Conservation (phyloP, 2,329 filamentous ascomycete genomes). For the Aspergillus sojae region DNA sequence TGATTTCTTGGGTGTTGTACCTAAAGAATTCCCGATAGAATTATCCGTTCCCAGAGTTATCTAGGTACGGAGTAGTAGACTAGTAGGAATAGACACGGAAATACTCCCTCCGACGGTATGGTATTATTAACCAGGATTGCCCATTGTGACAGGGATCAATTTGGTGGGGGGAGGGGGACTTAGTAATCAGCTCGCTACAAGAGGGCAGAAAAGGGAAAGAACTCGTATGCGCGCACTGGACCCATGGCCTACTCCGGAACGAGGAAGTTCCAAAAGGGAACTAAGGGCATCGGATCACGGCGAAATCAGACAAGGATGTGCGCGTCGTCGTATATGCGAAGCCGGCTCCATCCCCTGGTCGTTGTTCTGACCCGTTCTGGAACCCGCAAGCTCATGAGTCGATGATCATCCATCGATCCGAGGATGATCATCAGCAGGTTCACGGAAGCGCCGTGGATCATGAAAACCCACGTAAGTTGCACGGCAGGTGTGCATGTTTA, state of each 20-base stretch:
- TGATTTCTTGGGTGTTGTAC: neutral
- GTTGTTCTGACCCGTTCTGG: slow-evolving; percentile 10
- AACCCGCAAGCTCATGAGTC: slow-evolving; percentile 10
- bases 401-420: slow-evolving; percentile 17
- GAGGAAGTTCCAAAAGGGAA: neutral
- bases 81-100: too few relatives aligned
- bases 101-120: neutral
- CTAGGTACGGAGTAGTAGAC: too few relatives aligned
- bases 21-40: neutral
- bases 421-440: slow-evolving; percentile 18
- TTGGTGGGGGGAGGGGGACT: too few relatives aligned
- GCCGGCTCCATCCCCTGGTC: neutral
- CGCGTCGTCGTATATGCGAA: neutral
- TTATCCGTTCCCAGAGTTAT: too few relatives aligned
- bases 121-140: neutral
- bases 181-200: neutral
- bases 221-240: neutral
- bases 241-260: neutral
- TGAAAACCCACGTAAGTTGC: neutral
- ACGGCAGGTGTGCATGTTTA: neutral
- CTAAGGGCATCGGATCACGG: neutral
- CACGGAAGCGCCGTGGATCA: slow-evolving; percentile 16
- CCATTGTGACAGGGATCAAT: too few relatives aligned
- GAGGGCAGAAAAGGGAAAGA: neutral
- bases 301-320: neutral